Evolutionary conservation across 805 yeast genomes (phyloP), one percentile per base, ranked within the genome.

Genomic region (Barnettozyma sp.): DNA sequence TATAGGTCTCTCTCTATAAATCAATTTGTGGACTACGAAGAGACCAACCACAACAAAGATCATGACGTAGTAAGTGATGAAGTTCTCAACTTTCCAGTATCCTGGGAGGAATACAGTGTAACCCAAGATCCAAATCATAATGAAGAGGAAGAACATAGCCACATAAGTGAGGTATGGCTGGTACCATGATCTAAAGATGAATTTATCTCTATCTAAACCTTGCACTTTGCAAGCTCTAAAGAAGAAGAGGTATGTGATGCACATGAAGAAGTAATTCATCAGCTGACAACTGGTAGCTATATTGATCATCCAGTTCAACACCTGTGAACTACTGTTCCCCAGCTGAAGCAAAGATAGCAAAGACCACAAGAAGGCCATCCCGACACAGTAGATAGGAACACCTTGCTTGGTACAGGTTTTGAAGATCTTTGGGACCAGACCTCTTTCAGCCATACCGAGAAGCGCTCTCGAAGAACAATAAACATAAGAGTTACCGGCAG

Each of bases 31-130:
- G 23, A 53, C 59, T 8, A 71, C 15, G 43, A 58, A 76, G 7
- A 73, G 57, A 3, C 46, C 65, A 22, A 75, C 52, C 35, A 66
- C 68, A 30, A 76, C 48, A 36, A 82, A 78, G 8, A 81, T 66
- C 86, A 82, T 82, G 46, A 85, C 64, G 54, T 85, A 85, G 49
- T 71, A 73, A 55, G 76, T 81, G 49, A 82, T 63, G 59, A 85
- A 84, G 18, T 68, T 62, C 43, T 74, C 68, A 18, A 68, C 67
- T n/a, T 65, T 54, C 86, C 90, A 84, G 33, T 60, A 48, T 11
- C 81, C 84, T n/a, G 80, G 78, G 43, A 79, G 56, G 59, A 85
- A 83, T 1, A 75, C 80, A 4, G 75, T 63, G 60, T 82, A 85
- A 7, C 94, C 94, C 36, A 74, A 71, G 18, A 73, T 58, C 47